Conservation (phyloP, 2,329 filamentous ascomycete genomes). For the Coniella vitis region DNA sequence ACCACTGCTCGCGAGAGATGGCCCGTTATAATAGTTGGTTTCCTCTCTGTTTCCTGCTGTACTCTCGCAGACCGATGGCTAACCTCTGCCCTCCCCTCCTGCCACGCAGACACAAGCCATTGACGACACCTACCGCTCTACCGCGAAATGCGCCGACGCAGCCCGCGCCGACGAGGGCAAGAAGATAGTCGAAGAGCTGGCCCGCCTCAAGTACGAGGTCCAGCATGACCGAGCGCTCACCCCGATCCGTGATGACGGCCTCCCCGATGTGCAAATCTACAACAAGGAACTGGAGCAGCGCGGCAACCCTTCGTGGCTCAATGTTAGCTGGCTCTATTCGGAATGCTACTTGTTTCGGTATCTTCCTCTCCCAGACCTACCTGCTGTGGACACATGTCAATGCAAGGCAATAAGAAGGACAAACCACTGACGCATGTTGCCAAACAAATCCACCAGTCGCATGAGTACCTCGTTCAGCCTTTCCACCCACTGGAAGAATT, state of each 20-base stretch:
- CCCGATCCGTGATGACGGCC: slow-evolving; percentile 70
- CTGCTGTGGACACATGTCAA: too few species aligned
- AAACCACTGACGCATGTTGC: not conserved
- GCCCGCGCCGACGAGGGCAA: slow-evolving; percentile 75
- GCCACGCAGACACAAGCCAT: slow-evolving; percentile 71
- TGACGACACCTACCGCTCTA: slow-evolving; percentile 83
- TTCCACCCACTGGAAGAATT: slow-evolving; percentile 77
- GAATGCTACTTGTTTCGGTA: slow-evolving; percentile 93
- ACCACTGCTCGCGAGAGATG: slow-evolving; percentile 80
- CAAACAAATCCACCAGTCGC: slow-evolving; percentile 44
- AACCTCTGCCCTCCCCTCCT: not conserved
- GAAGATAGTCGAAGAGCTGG: slow-evolving; percentile 70
- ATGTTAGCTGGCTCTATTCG: slow-evolving; percentile 78
- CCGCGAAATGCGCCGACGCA: slow-evolving; percentile 51
- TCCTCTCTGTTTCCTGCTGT: not conserved
- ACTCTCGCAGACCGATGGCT: not conserved
- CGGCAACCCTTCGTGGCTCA: slow-evolving; percentile 72
- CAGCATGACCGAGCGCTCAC: slow-evolving; percentile 80
- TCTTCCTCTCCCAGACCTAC: not conserved
- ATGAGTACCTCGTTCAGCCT: slow-evolving; percentile 71
- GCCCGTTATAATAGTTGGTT: slow-evolving; percentile 80
- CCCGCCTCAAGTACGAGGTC: slow-evolving; percentile 85
- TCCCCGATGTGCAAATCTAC: slow-evolving; percentile 69
- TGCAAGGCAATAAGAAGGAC: too few species aligned
- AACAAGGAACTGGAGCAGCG: slow-evolving; percentile 77